Percentiles rank a stretch among this genome's conserved stretches.
Conservation (phyloP, 1,139 yeast species). For the Sugiyamaella sp. region DNA sequence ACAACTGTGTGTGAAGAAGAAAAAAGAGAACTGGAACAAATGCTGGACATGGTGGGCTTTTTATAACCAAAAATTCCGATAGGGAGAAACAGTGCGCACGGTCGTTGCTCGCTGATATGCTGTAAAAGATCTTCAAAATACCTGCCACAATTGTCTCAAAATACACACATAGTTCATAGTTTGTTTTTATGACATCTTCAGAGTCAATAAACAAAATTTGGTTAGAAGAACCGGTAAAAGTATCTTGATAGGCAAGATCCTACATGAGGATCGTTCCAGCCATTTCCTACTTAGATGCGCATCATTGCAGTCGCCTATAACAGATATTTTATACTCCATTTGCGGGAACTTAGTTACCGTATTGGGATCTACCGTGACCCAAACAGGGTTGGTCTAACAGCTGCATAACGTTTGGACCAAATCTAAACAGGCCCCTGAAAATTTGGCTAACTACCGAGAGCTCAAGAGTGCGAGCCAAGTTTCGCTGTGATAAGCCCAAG, state of each 20-base stretch:
- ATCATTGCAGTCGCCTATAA: neutral
- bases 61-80: slow-evolving; percentile 4
- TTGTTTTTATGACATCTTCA: slow-evolving; percentile 1
- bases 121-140: slow-evolving; percentile 1
- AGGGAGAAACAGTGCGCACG: neutral
- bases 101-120: neutral
- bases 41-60: slow-evolving; percentile 4
- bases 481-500: neutral
- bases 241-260: neutral
- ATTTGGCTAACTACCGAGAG: neutral
- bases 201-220: neutral
- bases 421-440: slow-evolving; percentile 10
- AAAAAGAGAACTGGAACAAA: slow-evolving; percentile 9
- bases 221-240: neutral
- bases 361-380: neutral
- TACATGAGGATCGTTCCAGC: neutral
- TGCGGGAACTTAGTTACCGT: slow-evolving; percentile 1
- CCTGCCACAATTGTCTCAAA: neutral
- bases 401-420: slow-evolving; percentile 15
- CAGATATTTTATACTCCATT: neutral
- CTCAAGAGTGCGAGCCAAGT: neutral
- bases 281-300: neutral
- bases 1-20: slow-evolving; percentile 15
- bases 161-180: neutral
- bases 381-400: slow-evolving; percentile 1